Evolutionary conservation across 306 rosid genomes (phyloP), one percentile per base, ranked within the genome.

Genomic region (Rosa chinensis): DNA sequence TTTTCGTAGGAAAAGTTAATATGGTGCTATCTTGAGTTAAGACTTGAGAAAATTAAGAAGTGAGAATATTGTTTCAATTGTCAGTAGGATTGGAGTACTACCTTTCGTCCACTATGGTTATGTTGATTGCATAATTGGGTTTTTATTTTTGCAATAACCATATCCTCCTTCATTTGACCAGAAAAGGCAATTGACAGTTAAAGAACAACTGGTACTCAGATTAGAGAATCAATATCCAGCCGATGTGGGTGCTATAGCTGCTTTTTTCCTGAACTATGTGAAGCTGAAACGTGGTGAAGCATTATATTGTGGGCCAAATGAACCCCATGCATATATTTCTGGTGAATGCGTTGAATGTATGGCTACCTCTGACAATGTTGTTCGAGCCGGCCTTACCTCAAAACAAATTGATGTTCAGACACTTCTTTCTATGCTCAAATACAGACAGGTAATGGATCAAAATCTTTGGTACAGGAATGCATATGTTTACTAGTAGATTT

Each of bases 331-430:
- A 35, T 85, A 85, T 78, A 78, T 85, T 37, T 68, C 78, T 58
- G 88, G 88, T 49, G 88, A 85, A 74, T 85, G 88, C 39, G 55
- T 85, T 3, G 88, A 85, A 76, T 85, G 88, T 64, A 85, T 85
- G 88, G 88, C 88, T 48, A 82, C 88, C 59, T 85, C 88, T 13
- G 88, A 85, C 78, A 85, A 85, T 75, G 88, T 85, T 75, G 88
- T 85, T 25, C 83, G 88, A 43, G 88, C 85, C 0, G 88, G 88
- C 53, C 88, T 85, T 69, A 85, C 88, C 78, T 53, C 88, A 12
- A 85, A 85, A 21, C 83, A 75, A 52, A 40, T 61, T 58, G 88
- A 85, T 66, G 75, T 78, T 39, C 85, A 70, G 66, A 82, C 88
- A 16, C 88, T 85, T 78, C 82, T 78, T 69, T 85, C 79, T 20